Conservation (phyloP, 208 protist genomes). For the Trichomonas gallinae region DNA sequence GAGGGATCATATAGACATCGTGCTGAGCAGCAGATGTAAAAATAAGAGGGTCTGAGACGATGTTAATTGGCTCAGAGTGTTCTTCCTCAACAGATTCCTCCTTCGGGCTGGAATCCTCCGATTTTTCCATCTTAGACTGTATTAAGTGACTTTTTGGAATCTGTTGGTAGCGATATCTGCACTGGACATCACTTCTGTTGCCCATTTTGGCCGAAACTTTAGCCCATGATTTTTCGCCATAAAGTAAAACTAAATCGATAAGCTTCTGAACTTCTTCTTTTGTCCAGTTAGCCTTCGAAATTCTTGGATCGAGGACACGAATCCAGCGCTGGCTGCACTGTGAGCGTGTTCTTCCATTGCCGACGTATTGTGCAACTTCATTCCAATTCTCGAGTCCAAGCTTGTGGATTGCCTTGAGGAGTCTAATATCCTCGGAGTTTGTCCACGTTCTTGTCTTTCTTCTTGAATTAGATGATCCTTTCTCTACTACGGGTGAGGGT, state of each 20-base stretch:
- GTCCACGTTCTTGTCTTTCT: neutral
- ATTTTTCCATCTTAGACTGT: neutral
- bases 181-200: neutral
- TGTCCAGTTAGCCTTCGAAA: neutral
- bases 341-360: neutral
- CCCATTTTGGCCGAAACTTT: neutral
- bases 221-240: neutral
- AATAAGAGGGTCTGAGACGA: neutral
- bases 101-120: neutral
- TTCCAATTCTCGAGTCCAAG: neutral
- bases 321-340: neutral
- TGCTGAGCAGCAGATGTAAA: neutral
- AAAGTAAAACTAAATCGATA: neutral
- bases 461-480: neutral
- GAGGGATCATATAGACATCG: neutral
- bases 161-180: neutral
- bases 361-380: neutral
- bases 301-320: neutral
- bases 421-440: neutral
- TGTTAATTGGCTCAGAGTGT: neutral
- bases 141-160: neutral
- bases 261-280: neutral
- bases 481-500: neutral
- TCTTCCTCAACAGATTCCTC: neutral
- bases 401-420: neutral